Base-by-base conservation (phyloP, 805 yeast genomes). In the Wickerhamiella dianesei region DNA sequence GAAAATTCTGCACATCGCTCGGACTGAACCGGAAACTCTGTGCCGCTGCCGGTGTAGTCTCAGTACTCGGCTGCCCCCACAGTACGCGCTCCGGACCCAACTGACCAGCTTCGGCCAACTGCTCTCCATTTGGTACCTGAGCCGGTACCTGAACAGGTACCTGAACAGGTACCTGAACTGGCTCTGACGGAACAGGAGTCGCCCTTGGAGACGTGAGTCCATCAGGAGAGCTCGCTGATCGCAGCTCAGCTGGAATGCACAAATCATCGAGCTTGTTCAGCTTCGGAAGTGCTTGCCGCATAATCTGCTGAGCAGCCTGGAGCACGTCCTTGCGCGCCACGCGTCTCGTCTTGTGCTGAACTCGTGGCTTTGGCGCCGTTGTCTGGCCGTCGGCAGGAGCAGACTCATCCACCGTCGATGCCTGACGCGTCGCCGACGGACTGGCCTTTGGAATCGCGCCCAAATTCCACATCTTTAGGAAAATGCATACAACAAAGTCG, bases 401-500 rank as follows among this genome's bases (percentile, higher is more conserved):
- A 3, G 37, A 14, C 6, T 17, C 21, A 8, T 39, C 16, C 17
- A 18, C 41, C 9, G 46, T 14, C 4, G 16, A 9, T 2, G 44
- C 20, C 16, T 32, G 17, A 36, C 14, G 37, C 19, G 19, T 22
- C 3, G 46, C 41, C 4, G 46, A 6, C 9, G 16, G n/a, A 9
- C 35, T 14, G 17, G 47, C 35, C 4, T 18, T 35, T 35, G 18
- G 35, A 20, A 29, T 25, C 42, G 3, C 44, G 19, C 47, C 41
- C n/a, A 14, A 8, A 18, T 41, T 29, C 20, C 43, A 80, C 6
- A 81, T 58, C 46, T 66, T 68, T 56, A 84, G 62, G 55, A 71
- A 85, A 0, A 81, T 59, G 5, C 80, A 72, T 35, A 79, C 77
- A 50, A 75, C 75, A 0, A 84, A 74, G 51, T 84, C 92, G 60